Evolutionary conservation across 139 green algal genomes (phyloP).

Genomic region (Coccomyxa sp.): DNA sequence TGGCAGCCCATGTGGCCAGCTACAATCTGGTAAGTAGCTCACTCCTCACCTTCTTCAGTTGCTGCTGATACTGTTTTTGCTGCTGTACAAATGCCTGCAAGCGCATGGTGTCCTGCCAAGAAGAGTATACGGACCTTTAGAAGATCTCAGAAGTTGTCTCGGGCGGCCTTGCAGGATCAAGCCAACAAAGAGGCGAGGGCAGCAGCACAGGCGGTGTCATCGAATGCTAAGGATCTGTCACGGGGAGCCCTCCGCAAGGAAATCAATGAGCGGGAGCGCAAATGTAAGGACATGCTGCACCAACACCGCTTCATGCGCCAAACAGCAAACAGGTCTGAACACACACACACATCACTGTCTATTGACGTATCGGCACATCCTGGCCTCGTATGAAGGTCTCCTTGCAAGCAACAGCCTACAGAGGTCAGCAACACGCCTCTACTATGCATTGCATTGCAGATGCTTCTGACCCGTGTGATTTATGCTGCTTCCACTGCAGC

Average conservation of each 20-base stretch:
- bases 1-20: conserved; percentile 5
- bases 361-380: too few species aligned
- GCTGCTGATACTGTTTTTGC: not conserved
- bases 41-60: not conserved
- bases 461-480: too few species aligned
- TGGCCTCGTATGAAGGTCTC: too few species aligned
- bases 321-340: too few species aligned
- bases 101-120: not conserved
- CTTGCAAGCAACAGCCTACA: too few species aligned
- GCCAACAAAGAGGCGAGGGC: not conserved
- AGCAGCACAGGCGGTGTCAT: not conserved
- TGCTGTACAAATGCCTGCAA: too few species aligned
- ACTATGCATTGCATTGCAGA: too few species aligned
- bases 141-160: not conserved
- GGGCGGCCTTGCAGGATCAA: not conserved
- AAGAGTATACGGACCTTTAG: not conserved
- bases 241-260: not conserved
- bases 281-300: not conserved
- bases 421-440: too few species aligned
- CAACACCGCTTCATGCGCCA: not conserved
- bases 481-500: too few species aligned
- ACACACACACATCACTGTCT: too few species aligned
- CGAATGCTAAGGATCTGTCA: not conserved
- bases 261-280: not conserved
- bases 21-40: conserved; percentile 11